Evolutionary conservation across 140 eudicot species (phyloP).

Genomic region (Stevia rebaudiana): DNA sequence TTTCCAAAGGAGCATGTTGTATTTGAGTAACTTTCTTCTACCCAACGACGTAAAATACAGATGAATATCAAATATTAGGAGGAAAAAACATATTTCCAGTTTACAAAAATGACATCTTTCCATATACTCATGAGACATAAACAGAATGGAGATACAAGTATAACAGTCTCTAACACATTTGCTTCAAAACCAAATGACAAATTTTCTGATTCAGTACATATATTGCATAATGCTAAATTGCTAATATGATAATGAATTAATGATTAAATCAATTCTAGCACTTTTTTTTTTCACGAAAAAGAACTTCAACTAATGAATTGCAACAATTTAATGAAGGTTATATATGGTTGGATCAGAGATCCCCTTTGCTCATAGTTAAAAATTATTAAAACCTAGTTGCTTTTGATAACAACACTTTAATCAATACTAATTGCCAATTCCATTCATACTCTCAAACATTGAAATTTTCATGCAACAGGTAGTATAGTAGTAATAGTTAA

Average conservation of each 20-base stretch:
- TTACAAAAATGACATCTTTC: not conserved
- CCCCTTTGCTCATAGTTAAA: slow-evolving; percentile 2
- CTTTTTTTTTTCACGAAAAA: not conserved
- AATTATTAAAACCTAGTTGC: slow-evolving; percentile 4
- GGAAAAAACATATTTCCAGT: not conserved
- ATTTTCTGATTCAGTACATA: not conserved
- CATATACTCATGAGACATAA: not conserved
- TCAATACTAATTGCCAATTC: not conserved
- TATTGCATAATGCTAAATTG: not conserved
- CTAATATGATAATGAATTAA: too few relatives aligned
- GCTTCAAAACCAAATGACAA: not conserved
- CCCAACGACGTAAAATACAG: not conserved
- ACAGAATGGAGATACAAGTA: not conserved
- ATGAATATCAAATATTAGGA: not conserved
- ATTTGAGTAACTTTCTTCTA: slow-evolving; percentile 49
- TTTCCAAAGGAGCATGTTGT: slow-evolving; percentile 39
- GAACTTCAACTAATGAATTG: not conserved
- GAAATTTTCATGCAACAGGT: slow-evolving; percentile 10
- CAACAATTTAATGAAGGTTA: not conserved
- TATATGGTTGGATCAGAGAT: not conserved
- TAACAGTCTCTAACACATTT: not conserved
- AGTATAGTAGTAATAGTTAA: not conserved
- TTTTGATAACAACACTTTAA: not conserved
- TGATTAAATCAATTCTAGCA: not conserved
- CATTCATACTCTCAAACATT: not conserved